Evolutionary conservation across 495 filamentous ascomycete genomes (phyloP).

Genomic region (Podospora pseudocomata): DNA sequence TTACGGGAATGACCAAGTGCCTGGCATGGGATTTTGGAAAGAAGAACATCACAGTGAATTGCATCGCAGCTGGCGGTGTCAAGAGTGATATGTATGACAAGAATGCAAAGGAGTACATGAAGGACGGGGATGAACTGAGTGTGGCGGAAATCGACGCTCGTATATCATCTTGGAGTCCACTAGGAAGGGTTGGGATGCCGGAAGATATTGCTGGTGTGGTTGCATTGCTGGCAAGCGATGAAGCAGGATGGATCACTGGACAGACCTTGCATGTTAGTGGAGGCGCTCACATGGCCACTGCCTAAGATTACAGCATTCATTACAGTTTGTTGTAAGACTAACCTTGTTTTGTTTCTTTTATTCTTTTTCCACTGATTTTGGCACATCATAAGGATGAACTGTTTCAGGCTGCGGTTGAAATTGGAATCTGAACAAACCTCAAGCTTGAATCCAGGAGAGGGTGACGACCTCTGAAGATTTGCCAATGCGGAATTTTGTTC

Average conservation of each 20-base stretch:
- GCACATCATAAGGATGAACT: too few species aligned
- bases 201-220: conserved; percentile 11
- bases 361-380: too few species aligned
- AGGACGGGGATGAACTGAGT: conserved; percentile 6
- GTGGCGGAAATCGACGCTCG: neutral
- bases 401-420: too few species aligned
- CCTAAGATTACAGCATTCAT: neutral
- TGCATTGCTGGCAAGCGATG: conserved; percentile 8
- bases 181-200: conserved; percentile 7
- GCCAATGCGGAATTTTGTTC: too few species aligned
- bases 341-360: too few species aligned
- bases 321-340: too few species aligned
- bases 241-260: conserved; percentile 12
- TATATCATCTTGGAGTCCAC: conserved; percentile 4
- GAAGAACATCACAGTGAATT: conserved; percentile 9
- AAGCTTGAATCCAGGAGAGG: too few species aligned
- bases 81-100: conserved; percentile 10
- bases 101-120: conserved; percentile 15
- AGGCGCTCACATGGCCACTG: conserved; percentile 12
- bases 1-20: conserved; percentile 9
- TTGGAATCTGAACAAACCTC: too few species aligned
- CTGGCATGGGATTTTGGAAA: conserved; percentile 8
- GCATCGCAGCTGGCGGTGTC: conserved; percentile 9
- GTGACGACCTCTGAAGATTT: too few species aligned
- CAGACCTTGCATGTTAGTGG: conserved; percentile 15